These are phyloP conservation scores for Phoma sp. DNA, from an alignment of 2,329 filamentous ascomycete genomes.

Conservation along the genomic window DNA sequence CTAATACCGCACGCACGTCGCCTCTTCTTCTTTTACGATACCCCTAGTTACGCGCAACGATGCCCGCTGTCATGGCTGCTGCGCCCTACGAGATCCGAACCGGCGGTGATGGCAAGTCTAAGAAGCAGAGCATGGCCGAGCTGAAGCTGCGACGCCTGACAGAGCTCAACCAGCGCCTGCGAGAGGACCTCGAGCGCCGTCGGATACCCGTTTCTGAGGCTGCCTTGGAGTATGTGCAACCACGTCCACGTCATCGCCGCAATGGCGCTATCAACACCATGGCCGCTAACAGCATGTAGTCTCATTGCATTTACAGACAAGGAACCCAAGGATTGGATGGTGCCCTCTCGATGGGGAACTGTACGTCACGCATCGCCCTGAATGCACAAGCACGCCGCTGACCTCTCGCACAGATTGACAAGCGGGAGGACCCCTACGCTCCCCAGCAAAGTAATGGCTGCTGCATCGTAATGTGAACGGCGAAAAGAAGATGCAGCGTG, in stretches of 20 bases:
- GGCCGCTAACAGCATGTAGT: conserved; percentile 58
- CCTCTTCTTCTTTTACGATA: conserved; percentile 22
- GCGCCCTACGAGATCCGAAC: conserved; percentile 70
- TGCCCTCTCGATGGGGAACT: conserved; percentile 92
- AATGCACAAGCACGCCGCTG: conserved; percentile 15
- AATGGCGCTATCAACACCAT: background rate
- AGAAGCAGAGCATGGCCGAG: conserved; percentile 99
- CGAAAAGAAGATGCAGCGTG: conserved; percentile 36
- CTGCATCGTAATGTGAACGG: conserved; percentile 86
- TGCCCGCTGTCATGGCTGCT: conserved; percentile 59
- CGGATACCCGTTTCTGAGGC: conserved; percentile 96
- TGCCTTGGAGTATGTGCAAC: conserved; percentile 59
- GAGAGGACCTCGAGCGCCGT: conserved; percentile 94
- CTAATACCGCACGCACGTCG: conserved; percentile 27
- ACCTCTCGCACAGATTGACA: conserved; percentile 70
- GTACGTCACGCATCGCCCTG: conserved; percentile 51
- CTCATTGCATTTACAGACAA: conserved; percentile 98
- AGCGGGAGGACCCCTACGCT: conserved; percentile 97
- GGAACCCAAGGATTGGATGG: conserved; percentile 96
- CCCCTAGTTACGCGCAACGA: conserved; percentile 25
- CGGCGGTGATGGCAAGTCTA: conserved; percentile 75
- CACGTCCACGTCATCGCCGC: background rate
- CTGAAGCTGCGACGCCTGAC: conserved; percentile 95
- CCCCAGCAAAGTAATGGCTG: conserved; percentile 91
- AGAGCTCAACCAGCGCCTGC: conserved; percentile 93